A percentile compares a stretch with the other conserved stretches of the same genome.
Conservation (phyloP, 257 asterid species). For the Mitragyna speciosa region DNA sequence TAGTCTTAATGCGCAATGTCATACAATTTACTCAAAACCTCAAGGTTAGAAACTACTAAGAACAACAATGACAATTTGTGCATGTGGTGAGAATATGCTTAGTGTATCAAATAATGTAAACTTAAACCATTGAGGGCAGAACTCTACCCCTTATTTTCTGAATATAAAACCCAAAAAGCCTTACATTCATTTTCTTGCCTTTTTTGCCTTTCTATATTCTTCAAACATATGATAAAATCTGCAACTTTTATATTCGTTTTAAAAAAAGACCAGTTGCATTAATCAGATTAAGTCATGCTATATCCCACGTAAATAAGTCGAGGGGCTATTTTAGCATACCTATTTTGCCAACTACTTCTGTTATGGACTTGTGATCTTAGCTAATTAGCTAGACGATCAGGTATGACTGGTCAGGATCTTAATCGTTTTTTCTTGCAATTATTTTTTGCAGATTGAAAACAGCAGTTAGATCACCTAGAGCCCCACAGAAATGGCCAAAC, state of each 20-base stretch:
- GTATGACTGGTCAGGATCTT: neutral
- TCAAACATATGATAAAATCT: neutral
- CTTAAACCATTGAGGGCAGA: neutral
- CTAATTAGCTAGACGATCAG: neutral
- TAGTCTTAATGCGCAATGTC: neutral
- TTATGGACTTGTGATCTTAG: neutral
- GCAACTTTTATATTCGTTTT: too few relatives aligned
- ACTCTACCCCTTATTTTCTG: neutral
- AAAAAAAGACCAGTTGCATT: neutral
- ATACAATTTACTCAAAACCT: neutral
- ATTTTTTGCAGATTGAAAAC: conserved; percentile 28
- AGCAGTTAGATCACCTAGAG: conserved; percentile 35
- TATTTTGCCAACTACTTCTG: neutral
- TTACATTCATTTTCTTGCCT: neutral
- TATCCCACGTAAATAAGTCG: neutral
- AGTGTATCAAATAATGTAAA: neutral
- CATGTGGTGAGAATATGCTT: neutral
- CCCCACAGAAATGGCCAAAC: conserved; percentile 26
- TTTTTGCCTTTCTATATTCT: neutral
- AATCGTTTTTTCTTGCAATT: neutral
- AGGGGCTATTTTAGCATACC: neutral
- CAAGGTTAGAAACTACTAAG: neutral
- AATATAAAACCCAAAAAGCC: neutral
- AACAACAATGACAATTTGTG: neutral
- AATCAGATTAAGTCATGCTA: neutral